Conservation (phyloP, 371 early-diverging fungal species). For the Coemansia linderi region DNA sequence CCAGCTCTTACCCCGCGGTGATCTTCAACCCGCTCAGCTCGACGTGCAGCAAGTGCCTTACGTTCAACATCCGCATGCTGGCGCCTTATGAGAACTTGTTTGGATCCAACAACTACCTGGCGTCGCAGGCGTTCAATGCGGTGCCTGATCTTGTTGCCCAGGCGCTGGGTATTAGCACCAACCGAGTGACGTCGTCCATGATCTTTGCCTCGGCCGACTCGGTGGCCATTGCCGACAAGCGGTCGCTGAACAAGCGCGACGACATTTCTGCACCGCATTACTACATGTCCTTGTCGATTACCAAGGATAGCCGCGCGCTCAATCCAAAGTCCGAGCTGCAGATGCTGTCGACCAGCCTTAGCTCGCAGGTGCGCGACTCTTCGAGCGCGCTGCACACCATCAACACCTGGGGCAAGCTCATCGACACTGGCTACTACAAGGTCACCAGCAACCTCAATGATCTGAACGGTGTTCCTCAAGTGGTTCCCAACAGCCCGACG, state of each 20-base stretch:
- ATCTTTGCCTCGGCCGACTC: constrained; percentile 32
- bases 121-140: constrained; percentile 44
- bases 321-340: constrained; percentile 47
- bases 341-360: constrained; percentile 29
- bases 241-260: constrained; percentile 15
- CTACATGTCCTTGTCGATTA: constrained; percentile 45
- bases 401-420: constrained; percentile 34
- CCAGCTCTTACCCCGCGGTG: constrained; percentile 26
- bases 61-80: constrained; percentile 37
- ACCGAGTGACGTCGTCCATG: constrained; percentile 37
- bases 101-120: constrained; percentile 46
- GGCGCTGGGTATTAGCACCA: constrained; percentile 37
- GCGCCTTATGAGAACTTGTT: constrained; percentile 47
- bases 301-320: constrained; percentile 30
- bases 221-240: constrained; percentile 13
- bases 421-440: constrained; percentile 32
- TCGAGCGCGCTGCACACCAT: constrained; percentile 35
- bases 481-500: constrained; percentile 38
- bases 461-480: constrained; percentile 36
- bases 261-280: constrained; percentile 27
- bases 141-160: constrained; percentile 35
- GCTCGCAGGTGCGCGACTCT: constrained; percentile 29
- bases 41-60: constrained; percentile 46
- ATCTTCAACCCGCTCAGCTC: constrained; percentile 35
- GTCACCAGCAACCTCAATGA: constrained; percentile 33